A percentile compares a stretch with the other conserved stretches of the same genome.
Evolutionary conservation across 148 eudicot genomes (phyloP).

Genomic region (Suaeda aralocaspica): DNA sequence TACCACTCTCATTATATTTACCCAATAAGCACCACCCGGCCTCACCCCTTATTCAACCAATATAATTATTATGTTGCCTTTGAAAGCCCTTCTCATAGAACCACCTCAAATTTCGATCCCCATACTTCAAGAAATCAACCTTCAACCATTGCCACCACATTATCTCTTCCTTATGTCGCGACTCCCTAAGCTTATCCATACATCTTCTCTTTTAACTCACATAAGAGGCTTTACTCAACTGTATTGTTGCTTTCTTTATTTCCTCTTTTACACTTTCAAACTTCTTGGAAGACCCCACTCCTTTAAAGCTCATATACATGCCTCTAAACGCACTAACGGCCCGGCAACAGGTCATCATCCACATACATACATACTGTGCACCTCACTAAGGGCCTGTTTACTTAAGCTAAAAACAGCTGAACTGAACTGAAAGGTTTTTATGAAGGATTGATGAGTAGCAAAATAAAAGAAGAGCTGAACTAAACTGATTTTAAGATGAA

Average conservation of each 20-base stretch:
- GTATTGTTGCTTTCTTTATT: neutral
- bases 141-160: neutral
- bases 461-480: too few relatives aligned
- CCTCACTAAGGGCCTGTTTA: too few relatives aligned
- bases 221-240: neutral
- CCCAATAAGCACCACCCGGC: too few relatives aligned
- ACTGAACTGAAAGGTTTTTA: too few relatives aligned
- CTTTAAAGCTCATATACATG: neutral
- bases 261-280: neutral
- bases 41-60: neutral
- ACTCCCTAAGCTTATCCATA: neutral
- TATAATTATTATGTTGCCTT: neutral
- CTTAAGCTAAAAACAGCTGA: too few relatives aligned
- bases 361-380: too few relatives aligned
- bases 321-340: neutral
- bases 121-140: neutral
- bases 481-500: too few relatives aligned
- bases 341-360: neutral
- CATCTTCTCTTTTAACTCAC: neutral
- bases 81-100: neutral
- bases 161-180: neutral
- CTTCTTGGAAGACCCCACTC: neutral
- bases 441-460: too few relatives aligned
- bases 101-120: neutral
- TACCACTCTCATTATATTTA: too few relatives aligned